These are phyloP conservation scores for Tuber melanosporum DNA, from an alignment of 495 filamentous ascomycete genomes.

Conservation along the genomic window DNA sequence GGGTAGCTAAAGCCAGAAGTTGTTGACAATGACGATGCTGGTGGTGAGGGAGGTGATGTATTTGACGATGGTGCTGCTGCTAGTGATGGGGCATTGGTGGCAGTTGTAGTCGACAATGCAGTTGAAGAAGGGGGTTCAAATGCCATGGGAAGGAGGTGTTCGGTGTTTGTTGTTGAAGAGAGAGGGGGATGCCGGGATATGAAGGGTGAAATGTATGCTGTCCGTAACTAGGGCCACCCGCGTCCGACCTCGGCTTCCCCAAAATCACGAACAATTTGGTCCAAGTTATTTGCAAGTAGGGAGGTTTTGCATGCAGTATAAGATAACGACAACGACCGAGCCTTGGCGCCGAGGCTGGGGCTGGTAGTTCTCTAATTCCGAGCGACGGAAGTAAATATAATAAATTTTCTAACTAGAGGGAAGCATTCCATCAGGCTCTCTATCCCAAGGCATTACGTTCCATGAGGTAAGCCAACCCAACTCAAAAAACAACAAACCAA, in stretches of 20 bases:
- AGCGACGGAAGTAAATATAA: no score
- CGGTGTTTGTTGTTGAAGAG: conserved; percentile 6
- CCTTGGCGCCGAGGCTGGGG: no score
- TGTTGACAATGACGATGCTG: conserved; percentile 4
- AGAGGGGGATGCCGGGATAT: not conserved
- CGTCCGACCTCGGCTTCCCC: conserved; percentile 28
- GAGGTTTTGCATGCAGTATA: no score
- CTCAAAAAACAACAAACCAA: no score
- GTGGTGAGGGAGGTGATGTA: conserved; percentile 22
- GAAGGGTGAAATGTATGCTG: conserved; percentile 15
- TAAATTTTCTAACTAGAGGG: no score
- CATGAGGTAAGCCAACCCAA: no score
- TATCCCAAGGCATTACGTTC: no score
- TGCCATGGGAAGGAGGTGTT: conserved; percentile 23
- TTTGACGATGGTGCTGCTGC: conserved; percentile 6
- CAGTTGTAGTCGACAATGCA: conserved; percentile 2
- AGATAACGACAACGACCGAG: no score
- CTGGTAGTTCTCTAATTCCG: no score
- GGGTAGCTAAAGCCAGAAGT: conserved; percentile 51
- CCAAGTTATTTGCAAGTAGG: not conserved
- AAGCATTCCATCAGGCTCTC: no score
- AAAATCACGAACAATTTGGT: not conserved
- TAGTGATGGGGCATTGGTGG: conserved; percentile 14
- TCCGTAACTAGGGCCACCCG: not conserved
- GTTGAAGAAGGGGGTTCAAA: conserved; percentile 17